Conservation (phyloP, 257 asterid species). For the Fraxinus americana region DNA sequence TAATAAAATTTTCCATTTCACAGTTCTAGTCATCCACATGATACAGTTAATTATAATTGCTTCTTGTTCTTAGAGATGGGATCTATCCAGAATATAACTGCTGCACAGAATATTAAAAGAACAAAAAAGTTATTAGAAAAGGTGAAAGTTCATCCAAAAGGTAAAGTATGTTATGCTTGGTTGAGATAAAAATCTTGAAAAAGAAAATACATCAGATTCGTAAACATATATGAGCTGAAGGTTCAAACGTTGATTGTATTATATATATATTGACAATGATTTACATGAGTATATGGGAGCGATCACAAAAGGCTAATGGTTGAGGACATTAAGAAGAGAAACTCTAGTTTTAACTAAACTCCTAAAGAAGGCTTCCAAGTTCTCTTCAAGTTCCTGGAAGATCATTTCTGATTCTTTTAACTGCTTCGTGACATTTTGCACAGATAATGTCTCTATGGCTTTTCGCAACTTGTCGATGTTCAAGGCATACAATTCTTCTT, state of each 20-base stretch:
- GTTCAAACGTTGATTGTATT: neutral
- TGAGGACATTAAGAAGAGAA: slow-evolving; percentile 31
- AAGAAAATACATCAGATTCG: no score
- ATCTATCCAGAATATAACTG: no score
- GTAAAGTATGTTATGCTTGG: no score
- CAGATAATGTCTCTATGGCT: neutral
- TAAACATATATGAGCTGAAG: neutral
- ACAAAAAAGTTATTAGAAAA: neutral
- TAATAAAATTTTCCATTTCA: neutral
- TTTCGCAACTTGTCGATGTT: slow-evolving; percentile 1
- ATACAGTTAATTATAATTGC: neutral
- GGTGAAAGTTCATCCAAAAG: no score
- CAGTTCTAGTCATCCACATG: no score
- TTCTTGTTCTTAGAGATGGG: no score
- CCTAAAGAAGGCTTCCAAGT: slow-evolving; percentile 10
- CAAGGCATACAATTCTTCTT: slow-evolving; percentile 7
- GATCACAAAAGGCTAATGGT: slow-evolving; percentile 12
- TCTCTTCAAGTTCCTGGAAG: slow-evolving; percentile 26
- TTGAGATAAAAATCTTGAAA: neutral
- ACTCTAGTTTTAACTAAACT: slow-evolving; percentile 26
- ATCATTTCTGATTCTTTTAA: slow-evolving; percentile 3
- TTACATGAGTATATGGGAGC: neutral
- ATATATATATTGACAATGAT: neutral
- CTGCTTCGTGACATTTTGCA: slow-evolving; percentile 21
- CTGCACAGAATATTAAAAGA: neutral